phyloP scores from a whole-genome alignment of 2,329 filamentous ascomycete species.

The Trichoderma sp. region DNA sequence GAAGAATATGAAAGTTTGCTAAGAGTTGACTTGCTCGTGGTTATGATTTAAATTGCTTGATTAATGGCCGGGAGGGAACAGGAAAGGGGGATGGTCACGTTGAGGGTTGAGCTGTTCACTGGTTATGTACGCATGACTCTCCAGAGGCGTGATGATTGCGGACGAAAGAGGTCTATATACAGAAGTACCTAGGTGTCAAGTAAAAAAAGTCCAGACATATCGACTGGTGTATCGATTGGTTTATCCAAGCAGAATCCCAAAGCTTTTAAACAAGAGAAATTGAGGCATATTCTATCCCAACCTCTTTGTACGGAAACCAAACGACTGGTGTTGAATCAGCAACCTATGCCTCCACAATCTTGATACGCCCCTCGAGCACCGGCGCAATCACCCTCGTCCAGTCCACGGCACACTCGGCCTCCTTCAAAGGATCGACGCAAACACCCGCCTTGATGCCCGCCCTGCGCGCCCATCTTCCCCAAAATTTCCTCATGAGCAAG shows the following conservation, averaged over 20 bases:
- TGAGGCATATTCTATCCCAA: neutral
- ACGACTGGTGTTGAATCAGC: neutral
- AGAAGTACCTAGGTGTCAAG: neutral
- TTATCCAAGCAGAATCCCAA: neutral
- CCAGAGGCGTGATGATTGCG: too few species aligned
- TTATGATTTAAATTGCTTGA: too few species aligned
- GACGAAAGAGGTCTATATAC: neutral
- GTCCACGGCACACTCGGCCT: conserved; percentile 63
- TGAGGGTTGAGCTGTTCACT: too few species aligned
- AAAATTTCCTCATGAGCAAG: conserved; percentile 67
- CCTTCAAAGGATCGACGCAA: conserved; percentile 58
- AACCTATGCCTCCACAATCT: conserved; percentile 42
- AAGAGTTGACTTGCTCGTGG: too few species aligned
- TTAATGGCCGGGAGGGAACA: too few species aligned
- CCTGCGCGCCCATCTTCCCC: conserved; percentile 71
- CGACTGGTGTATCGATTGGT: neutral
- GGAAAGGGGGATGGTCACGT: too few species aligned
- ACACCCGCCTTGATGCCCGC: conserved; percentile 61
- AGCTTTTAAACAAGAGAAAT: neutral
- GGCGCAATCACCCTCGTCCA: conserved; percentile 85
- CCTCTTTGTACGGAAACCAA: neutral
- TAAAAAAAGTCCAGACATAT: neutral
- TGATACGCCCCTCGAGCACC: conserved; percentile 74
- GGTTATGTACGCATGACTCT: too few species aligned
- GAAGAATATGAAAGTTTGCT: too few species aligned